Conservation (phyloP, 108 stramenopile genomes). For the Skeletonema menzelii region DNA sequence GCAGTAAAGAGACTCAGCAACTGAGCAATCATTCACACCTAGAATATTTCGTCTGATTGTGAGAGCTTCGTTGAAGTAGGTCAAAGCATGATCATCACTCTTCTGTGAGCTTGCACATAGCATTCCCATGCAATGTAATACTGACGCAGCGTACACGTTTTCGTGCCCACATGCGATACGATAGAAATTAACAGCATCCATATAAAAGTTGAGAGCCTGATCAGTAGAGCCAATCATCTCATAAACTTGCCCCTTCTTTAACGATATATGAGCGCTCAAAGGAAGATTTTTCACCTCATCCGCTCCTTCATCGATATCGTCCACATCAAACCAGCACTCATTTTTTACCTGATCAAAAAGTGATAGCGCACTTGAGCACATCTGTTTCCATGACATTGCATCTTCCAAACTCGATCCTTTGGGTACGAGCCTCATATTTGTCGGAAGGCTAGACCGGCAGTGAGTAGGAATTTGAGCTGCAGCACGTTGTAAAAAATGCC, state of each 20-base stretch:
- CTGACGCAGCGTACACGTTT: conserved; percentile 38
- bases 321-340: conserved; percentile 39
- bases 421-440: conserved; percentile 13
- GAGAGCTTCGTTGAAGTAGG: conserved; percentile 38
- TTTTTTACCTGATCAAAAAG: conserved; percentile 36
- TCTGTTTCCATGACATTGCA: conserved; percentile 22
- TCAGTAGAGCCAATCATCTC: conserved; percentile 29
- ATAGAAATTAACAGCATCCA: conserved; percentile 37
- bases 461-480: conserved; percentile 28
- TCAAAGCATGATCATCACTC: conserved; percentile 30
- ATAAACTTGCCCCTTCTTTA: conserved; percentile 34
- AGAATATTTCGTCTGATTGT: conserved; percentile 26
- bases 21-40: conserved; percentile 28
- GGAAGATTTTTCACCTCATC: conserved; percentile 41
- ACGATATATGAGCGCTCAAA: conserved; percentile 32
- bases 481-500: conserved; percentile 12
- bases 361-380: conserved; percentile 16
- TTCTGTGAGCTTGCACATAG: conserved; percentile 12
- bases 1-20: conserved; percentile 41
- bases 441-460: conserved; percentile 17
- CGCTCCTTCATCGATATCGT: conserved; percentile 6
- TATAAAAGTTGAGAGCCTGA: conserved; percentile 28
- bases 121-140: conserved; percentile 39
- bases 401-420: conserved; percentile 14
- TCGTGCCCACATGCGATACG: conserved; percentile 32